Conservation (phyloP, 1,284 basidiomycete species). For the Butyriboletus appendiculatus region DNA sequence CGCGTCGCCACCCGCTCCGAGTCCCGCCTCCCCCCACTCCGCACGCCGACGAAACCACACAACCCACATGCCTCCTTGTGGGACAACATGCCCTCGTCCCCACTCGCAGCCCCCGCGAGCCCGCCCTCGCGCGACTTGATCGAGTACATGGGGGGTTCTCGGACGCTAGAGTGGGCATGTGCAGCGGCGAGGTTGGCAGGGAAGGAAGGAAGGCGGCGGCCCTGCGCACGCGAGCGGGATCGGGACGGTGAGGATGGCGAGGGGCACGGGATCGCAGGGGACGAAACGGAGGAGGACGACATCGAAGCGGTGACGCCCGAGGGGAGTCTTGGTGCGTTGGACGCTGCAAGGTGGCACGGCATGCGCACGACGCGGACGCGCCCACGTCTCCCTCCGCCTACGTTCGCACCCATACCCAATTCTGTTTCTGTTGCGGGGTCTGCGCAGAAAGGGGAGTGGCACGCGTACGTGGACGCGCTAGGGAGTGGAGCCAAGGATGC, state of each 20-base stretch:
- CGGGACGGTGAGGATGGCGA: background rate
- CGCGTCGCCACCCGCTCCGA: constrained; percentile 59
- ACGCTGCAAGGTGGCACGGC: constrained; percentile 6
- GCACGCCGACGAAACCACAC: constrained; percentile 43
- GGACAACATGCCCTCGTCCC: constrained; percentile 75
- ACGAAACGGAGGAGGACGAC: constrained; percentile 40
- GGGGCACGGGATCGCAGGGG: constrained; percentile 13
- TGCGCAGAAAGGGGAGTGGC: constrained; percentile 1
- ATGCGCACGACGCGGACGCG: background rate
- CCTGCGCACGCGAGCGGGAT: background rate
- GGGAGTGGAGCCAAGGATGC: constrained; percentile 21
- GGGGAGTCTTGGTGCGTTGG: constrained; percentile 31
- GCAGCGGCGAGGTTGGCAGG: constrained; percentile 50
- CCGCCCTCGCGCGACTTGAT: constrained; percentile 49
- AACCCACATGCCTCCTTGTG: constrained; percentile 46
- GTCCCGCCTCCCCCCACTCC: constrained; percentile 46
- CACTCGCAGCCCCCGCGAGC: constrained; percentile 51
- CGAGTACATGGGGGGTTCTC: constrained; percentile 49
- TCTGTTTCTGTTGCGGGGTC: background rate
- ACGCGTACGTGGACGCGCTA: constrained; percentile 3
- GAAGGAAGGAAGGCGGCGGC: constrained; percentile 16
- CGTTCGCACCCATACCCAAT: background rate
- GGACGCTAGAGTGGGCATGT: constrained; percentile 74
- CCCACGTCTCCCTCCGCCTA: constrained; percentile 1
- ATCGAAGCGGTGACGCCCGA: constrained; percentile 43